Base-by-base conservation (phyloP, 2,329 filamentous ascomycete species). In the Leptographium wingfieldii region DNA sequence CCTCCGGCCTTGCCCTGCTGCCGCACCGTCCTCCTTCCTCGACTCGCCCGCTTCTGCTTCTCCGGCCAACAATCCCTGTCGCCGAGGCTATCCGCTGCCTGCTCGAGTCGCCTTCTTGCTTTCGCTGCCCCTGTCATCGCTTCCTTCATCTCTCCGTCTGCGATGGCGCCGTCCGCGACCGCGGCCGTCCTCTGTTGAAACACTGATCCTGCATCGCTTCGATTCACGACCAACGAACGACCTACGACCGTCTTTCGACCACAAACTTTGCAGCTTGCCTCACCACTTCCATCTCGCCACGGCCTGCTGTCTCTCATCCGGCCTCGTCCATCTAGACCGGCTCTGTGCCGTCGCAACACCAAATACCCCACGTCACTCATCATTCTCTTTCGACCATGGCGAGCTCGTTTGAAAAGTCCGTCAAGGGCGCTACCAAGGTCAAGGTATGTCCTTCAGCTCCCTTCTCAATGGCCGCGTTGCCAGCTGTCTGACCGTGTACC, bases 361-460 rank as follows among this genome's bases (percentile, higher is more conserved):
- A 7, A 3, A 38, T 38, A 7, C 11, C 9, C 35, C 5, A 38
- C 35, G 11, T 40, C 38, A 5, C 12, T 40, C 38, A 1, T 22
- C 12, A 6, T 29, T 19, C 48, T 33, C 9, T 43, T 16, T 5
- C 9, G 61, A 52, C 59, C 66, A 92, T 92, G 88, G 84, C 87
- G 66, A 88, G 85, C 77, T 92, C 89, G 61, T 97, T 97, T 72
- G 94, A 99, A 80, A 99, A 97, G 81, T 95, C 92, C 67, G 94
- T 99, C 71, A 97, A 97, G 80, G 94, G 92, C 76, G 92, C 90
- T 68, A 97, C 92, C 69, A 97, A 97, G 80, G 90, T 95, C 72
- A 97, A 96, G 84, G 91, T 92, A 68, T 73, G 19, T 9, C 25
- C 43, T 48, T 5, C 1, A 9, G 16, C 19, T 25, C 16, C n/a